Evolutionary conservation across 2,329 filamentous ascomycete genomes (phyloP).

Genomic region (Aspergillus aculeatinus): DNA sequence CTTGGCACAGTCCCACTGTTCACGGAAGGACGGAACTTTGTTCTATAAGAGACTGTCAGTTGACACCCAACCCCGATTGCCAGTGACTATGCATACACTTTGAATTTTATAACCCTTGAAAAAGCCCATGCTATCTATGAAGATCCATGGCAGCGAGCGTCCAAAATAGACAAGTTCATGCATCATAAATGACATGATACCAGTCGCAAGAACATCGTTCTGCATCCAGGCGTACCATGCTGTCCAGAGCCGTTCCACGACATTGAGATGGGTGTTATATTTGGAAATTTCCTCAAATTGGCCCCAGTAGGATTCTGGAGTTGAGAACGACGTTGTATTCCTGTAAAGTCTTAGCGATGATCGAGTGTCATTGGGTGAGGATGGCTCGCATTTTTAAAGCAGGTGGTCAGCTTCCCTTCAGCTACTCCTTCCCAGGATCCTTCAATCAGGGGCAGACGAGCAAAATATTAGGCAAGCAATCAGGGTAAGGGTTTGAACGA

Average conservation of each 20-base stretch:
- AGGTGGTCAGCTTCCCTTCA: slow-evolving; percentile 2
- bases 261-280: slow-evolving; percentile 82
- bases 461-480: background rate
- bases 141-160: slow-evolving; percentile 83
- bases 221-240: slow-evolving; percentile 98
- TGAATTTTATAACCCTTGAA: slow-evolving; percentile 97
- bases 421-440: background rate
- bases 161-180: slow-evolving; percentile 96
- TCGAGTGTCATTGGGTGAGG: background rate
- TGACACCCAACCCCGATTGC: background rate
- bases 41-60: slow-evolving; percentile 42
- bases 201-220: slow-evolving; percentile 93
- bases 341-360: slow-evolving; percentile 19
- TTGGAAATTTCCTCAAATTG: slow-evolving; percentile 65
- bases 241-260: slow-evolving; percentile 86
- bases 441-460: background rate
- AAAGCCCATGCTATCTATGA: slow-evolving; percentile 82
- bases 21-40: slow-evolving; percentile 88
- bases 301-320: slow-evolving; percentile 62
- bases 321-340: slow-evolving; percentile 49
- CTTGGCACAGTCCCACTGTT: slow-evolving; percentile 92
- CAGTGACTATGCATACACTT: slow-evolving; percentile 56
- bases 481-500: background rate
- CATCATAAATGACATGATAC: slow-evolving; percentile 95
- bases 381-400: slow-evolving; percentile 21